Evolutionary conservation across 768 basidiomycete genomes (phyloP), one percentile per base, ranked within the genome.

Genomic region (Symmetrospora coprosmae): DNA sequence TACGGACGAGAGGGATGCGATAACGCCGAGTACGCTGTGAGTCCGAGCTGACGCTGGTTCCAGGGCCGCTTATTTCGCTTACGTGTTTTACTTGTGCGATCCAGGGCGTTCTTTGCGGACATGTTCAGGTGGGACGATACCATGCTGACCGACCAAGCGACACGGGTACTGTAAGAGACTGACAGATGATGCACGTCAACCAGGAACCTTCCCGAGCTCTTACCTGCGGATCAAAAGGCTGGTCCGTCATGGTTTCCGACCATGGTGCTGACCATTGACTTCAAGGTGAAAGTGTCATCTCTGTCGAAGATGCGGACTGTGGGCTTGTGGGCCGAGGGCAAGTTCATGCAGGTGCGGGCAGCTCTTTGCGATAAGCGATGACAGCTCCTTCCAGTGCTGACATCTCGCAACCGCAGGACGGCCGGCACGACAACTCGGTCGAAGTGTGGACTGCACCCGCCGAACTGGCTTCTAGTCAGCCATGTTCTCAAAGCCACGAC

Each of bases 241-340:
- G 55, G 55, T 6, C 9, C 43, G 4, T 45, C 41, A n/a, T 58
- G 55, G 55, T 58, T 58, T 30, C 55, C 55, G 4, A 58, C 55
- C 2, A 58, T 58, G 55, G 55, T 58, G 21, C 40, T 58, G 31
- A 43, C 55, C 6, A 31, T 58, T 17, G 55, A 58, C 55, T 58
- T 58, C 41, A 58, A 58, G 30, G 40, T 58, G 41, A 58, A 58
- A 21, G 30, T 58, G 14, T 21, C 25, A 4, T 45, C 31, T 30
- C 14, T 47, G 8, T 33, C 43, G 7, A 11, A 38, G 16, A 43
- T 23, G 37, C 55, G 55, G 8, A 58, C 55, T 2, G 55, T 58
- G 14, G 55, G 55, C 8, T 21, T 43, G 3, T 46, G 43, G 40
- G 28, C 55, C 11, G 31, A 38, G n/a, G 55, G 55, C 2, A 58